phyloP scores from a whole-genome alignment of 2,329 filamentous ascomycete species.

The Neofusicoccum sp. region DNA sequence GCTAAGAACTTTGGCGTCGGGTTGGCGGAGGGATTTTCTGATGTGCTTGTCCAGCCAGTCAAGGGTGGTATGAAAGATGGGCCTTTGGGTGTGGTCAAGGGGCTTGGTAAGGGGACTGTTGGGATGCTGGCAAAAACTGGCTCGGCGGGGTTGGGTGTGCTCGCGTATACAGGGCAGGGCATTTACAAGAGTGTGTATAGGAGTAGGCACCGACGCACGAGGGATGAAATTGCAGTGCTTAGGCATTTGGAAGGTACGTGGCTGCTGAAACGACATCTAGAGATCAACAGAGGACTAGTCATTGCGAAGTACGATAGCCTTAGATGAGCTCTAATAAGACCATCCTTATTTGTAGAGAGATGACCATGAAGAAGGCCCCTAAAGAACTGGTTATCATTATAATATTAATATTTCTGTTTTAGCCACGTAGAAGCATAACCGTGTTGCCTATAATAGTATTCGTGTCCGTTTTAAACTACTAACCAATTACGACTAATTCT shows the following conservation, averaged over 20 bases:
- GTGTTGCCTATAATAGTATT: too few species aligned
- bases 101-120: neutral
- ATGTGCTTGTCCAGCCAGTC: slow-evolving; percentile 27
- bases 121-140: neutral
- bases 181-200: neutral
- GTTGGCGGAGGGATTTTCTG: slow-evolving; percentile 36
- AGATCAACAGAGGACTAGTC: neutral
- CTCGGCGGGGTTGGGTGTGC: neutral
- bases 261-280: neutral
- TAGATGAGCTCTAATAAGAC: neutral
- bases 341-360: neutral
- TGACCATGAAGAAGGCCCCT: too few species aligned
- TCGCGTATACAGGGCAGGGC: slow-evolving; percentile 10
- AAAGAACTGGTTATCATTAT: too few species aligned
- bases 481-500: too few species aligned
- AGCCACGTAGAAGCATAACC: too few species aligned
- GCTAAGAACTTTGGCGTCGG: slow-evolving; percentile 38
- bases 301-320: neutral
- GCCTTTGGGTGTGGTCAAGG: slow-evolving; percentile 23
- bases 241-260: neutral
- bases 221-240: neutral
- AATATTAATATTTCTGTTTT: too few species aligned
- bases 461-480: too few species aligned
- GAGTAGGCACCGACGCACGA: neutral
- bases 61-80: slow-evolving; percentile 35